Base-by-base conservation (phyloP, 768 basidiomycete genomes). In the Tylopilus intermedius region DNA sequence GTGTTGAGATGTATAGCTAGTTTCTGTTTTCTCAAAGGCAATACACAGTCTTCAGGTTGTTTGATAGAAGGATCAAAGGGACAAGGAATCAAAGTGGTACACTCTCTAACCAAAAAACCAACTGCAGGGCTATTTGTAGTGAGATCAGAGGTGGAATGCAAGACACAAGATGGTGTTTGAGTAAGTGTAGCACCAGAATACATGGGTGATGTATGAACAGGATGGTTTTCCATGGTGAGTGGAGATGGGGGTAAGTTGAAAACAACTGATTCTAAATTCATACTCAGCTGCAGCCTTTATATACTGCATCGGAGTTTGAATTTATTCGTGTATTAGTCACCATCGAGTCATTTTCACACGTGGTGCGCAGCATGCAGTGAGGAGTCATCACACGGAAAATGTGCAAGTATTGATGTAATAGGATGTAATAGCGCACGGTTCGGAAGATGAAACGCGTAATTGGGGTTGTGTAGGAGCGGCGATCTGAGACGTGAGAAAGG, bases 301-400 rank as follows among this genome's bases (percentile, higher is more conserved):
- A 62, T 56, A 56, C 7, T 2, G 0, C 0, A 2, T 53, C 62
- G 60, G 62, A 55, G 61, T 49, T 63, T 55, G 0, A 63, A 64
- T 47, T 26, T 13, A n/a, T 4, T 7, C 7, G 1, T 3, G 18
- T 9, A 24, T 51, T 45, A 33, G 39, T 62, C 49, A 62, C 22
- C 2, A 24, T 37, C 24, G 4, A 33, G 27, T 27, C 27, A 38
- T 38, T n/a, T 35, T 49, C 24, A 45, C 29, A 29, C 30, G 9
- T 30, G 30, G 30, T 30, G 18, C 18, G 18, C 18, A 18, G 18
- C 5, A 30, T 6, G 8, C 37, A 51, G 35, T 30, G 14, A 18
- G 22, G 8, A 33, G 2, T 4, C 2, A 10, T 18, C 13, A 11
- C 13, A 33, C 33, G 13, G 37, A 5, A 33, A 11, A 11, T 10